Conservation (phyloP, 106 monocot species). For the Acanthochlamys bracteata region DNA sequence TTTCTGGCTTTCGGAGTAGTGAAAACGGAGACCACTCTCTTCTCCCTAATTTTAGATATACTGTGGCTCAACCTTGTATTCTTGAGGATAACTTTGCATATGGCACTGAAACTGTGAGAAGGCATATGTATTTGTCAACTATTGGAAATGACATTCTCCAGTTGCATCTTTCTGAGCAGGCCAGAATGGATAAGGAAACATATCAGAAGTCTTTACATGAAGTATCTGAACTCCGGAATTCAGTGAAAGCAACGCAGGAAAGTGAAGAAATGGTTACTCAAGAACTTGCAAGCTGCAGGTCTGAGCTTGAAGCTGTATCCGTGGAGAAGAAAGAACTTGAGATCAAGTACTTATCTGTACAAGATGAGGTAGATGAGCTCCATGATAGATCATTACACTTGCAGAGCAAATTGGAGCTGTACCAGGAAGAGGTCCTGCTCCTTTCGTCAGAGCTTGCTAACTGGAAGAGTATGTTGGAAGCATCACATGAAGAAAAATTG, state of each 20-base stretch:
- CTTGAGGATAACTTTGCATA: conserved; percentile 3
- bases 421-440: conserved; percentile 23
- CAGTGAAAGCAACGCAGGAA: conserved; percentile 34
- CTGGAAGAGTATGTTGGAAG: conserved; percentile 33
- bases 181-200: conserved; percentile 14
- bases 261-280: conserved; percentile 19
- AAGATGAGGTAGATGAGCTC: conserved; percentile 32
- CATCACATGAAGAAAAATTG: conserved; percentile 51
- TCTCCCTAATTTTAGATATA: no score
- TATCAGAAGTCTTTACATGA: conserved; percentile 31
- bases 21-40: no score
- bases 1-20: no score
- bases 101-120: conserved; percentile 44
- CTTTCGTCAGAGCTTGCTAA: conserved; percentile 33
- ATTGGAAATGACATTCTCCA: conserved; percentile 54
- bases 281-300: conserved; percentile 54
- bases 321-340: conserved; percentile 49
- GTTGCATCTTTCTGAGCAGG: conserved; percentile 43
- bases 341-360: conserved; percentile 13
- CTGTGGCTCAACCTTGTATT: no score
- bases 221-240: conserved; percentile 21
- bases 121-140: conserved; percentile 56
- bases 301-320: conserved; percentile 24
- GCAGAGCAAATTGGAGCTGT: conserved; percentile 25
- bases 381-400: conserved; percentile 11